Base-by-base conservation (phyloP, 352 stramenopile species). In the Thalassiosira sp. region DNA sequence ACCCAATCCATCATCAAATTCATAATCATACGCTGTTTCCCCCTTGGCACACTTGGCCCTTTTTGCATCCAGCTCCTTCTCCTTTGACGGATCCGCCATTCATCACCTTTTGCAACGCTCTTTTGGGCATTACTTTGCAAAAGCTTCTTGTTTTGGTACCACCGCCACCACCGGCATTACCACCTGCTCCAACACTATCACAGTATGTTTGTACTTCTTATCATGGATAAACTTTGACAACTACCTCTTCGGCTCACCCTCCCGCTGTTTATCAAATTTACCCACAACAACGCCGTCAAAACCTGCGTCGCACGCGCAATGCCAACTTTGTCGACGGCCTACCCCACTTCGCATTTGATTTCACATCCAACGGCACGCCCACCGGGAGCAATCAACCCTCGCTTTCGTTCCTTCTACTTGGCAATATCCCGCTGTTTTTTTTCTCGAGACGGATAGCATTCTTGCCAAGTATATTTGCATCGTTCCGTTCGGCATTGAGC, bases 221-320 rank as follows among this genome's bases (percentile, higher is more conserved):
- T 70, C 61, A 15, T 82, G 40, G 5, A 84, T 27, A 7, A 31
- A 62, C 51, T 87, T 89, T 85, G 95, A 96, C 0, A 81, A 27
- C n/a, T 81, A 51, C 66, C 93, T 89, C 76, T 97, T 93, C 13
- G 89, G 90, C 85, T 98, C 95, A 42, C 94, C 95, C 42, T 95
- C 87, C 42, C 94, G 84, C 91, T 96, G 95, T 74, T 95, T 95
- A 85, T 98, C 95, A 80, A 98, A 98, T 69, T 95, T 96, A 65
- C 95, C 95, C 79, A 98, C 92, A 0, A 94, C 97, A n/a, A n/a
- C 15, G 95, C 95, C 1, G 95, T 98, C 16, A 94, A 95, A 58
- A 94, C 92, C 81, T 97, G 95, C 59, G 96, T 95, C 60, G 95
- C 96, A 57, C 92, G 82, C 92, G 82, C 15, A 98, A 82, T 37